Evolutionary conservation across 495 filamentous ascomycete species (phyloP), one percentile per base, ranked within the genome.

Genomic region (Physcia stellaris): DNA sequence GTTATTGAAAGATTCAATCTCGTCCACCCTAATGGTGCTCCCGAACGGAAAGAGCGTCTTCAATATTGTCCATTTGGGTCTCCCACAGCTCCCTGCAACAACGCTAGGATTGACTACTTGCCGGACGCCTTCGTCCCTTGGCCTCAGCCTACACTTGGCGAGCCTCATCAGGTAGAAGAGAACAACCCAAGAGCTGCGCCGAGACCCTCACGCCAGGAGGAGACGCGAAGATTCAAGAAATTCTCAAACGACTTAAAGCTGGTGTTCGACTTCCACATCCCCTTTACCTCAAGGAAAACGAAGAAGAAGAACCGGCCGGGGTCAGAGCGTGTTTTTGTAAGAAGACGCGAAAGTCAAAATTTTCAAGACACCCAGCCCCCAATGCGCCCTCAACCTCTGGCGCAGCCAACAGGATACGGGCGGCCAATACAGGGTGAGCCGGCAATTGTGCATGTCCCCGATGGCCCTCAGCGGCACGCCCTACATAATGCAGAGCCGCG

Each of bases 401-500:
- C 24, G 15, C 4, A 9, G 13, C 9, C 7, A 28, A 7, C 26
- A 28, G 26, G 13, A 28, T 7, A 7, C 26, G 13, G 7, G 26
- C 26, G 13, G 7, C 26, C 26, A 28, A 28, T 7, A 28, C 5
- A 40, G 21, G 57, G 52, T 43, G 46, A 43, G 12, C 19, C 40
- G 6, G 34, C 60, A 4, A 31, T 51, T 17, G 39, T 62, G 3
- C 23, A 53, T 26, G 34, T 43, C 12, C 30, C 64, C 7, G 56
- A 39, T 2, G 52, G 55, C 1, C 35, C 4, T n/a, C 21, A 37
- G 9, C 17, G 35, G 22, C 9, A 13, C n/a, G 4, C 21, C 28
- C 37, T 54, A 5, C 52, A 64, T 10, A 46, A 63, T 28, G 63
- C 60, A 2, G 26, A 28, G 13, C 26, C 26, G 13, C 9, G 13